Base-by-base conservation (phyloP, 805 yeast species). In the Yamadazyma endophytica region DNA sequence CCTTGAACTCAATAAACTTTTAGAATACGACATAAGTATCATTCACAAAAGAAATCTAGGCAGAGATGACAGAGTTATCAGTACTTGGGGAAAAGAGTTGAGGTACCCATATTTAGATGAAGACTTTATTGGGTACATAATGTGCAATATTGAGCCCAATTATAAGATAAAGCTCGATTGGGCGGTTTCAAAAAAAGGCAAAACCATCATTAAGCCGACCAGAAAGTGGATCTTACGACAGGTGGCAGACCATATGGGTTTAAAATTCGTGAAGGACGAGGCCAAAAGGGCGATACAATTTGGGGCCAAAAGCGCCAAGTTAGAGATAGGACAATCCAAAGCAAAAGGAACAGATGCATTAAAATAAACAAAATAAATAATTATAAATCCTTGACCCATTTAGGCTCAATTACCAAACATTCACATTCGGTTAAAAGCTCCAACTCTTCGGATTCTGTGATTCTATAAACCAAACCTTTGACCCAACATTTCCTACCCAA, bases 271-370 rank as follows among this genome's bases (percentile, higher is more conserved):
- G 0, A 60, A 77, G 12, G 62, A 66, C 14, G 97, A 92, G 50
- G 76, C 82, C 1, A 92, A 92, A 51, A 67, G 99, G 28, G 99
- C 99, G 0, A 88, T 92, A 38, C 98, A 92, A 51, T 92, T 92
- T 56, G 99, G 99, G 0, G 85, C 97, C 0, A 79, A 83, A 41
- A 82, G 95, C 50, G 98, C 99, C 1, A 94, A 90, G 55, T 77
- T 92, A 81, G 89, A 83, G 40, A 68, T 77, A 3, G 90, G 90
- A 1, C 75, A 82, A 26, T 81, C 89, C 4, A 82, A 77, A 44
- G 65, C 73, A 24, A 82, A 78, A 46, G 97, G 97, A 0, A 82
- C 89, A 0, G 92, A 82, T 46, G 9, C 12, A 29, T 24, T 24
- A 11, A 7, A 17, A 22, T 28, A 23, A 15, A 19, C 8, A 26